Conservation (phyloP, 106 monocot species). For the Dioscorea zingiberensis region DNA sequence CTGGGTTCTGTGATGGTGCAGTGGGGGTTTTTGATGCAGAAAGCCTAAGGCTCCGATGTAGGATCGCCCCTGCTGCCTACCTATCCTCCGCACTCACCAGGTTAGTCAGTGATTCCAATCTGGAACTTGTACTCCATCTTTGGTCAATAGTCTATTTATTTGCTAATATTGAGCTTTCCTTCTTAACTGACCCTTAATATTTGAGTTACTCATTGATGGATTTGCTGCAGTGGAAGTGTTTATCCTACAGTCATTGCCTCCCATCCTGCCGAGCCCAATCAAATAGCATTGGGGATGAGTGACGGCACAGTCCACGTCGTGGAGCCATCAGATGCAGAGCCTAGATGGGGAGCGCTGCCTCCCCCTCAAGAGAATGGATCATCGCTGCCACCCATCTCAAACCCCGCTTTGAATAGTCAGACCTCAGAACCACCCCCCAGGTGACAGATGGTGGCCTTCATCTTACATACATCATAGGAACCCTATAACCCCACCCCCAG, state of each 20-base stretch:
- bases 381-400: slow-evolving; percentile 41
- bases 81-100: slow-evolving; percentile 43
- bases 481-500: too few relatives aligned
- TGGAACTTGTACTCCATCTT: not conserved
- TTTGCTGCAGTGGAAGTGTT: slow-evolving; percentile 24
- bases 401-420: slow-evolving; percentile 56
- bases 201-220: too few relatives aligned
- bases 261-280: slow-evolving; percentile 84
- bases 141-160: too few relatives aligned
- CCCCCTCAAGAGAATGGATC: slow-evolving; percentile 61
- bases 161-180: too few relatives aligned
- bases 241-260: slow-evolving; percentile 79
- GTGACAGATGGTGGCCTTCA: slow-evolving; percentile 28
- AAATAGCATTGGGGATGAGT: slow-evolving; percentile 92
- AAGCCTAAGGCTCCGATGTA: slow-evolving; percentile 68
- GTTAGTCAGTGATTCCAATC: slow-evolving; percentile 15
- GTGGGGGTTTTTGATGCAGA: slow-evolving; percentile 92
- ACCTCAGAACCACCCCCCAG: slow-evolving; percentile 61
- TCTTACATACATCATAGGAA: too few relatives aligned
- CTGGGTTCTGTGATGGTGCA: slow-evolving; percentile 97
- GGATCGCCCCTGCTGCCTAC: slow-evolving; percentile 79
- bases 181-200: too few relatives aligned
- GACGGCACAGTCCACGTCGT: slow-evolving; percentile 81
- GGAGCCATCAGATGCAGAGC: slow-evolving; percentile 77
- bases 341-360: slow-evolving; percentile 65